phyloP scores from a whole-genome alignment of 345 rosid genomes.

The Citrus cavaleriei region DNA sequence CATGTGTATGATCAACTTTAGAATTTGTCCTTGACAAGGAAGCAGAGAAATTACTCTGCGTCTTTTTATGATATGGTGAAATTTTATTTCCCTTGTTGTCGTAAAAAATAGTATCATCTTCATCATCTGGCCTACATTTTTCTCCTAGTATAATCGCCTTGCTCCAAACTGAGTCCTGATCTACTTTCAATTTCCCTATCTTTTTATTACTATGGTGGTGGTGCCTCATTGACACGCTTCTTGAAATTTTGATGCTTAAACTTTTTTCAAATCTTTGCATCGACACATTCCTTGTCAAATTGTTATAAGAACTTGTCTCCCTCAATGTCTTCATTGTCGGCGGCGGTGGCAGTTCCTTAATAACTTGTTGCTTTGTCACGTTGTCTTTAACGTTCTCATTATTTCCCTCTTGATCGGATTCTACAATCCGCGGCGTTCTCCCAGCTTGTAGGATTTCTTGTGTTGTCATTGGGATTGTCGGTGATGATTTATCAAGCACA shows the following conservation, averaged over 20 bases:
- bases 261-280: slow-evolving; percentile 9
- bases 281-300: slow-evolving; percentile 18
- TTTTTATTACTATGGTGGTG: slow-evolving; percentile 5
- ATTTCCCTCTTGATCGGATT: background rate
- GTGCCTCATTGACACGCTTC: slow-evolving; percentile 29
- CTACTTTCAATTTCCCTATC: slow-evolving; percentile 37
- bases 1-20: slow-evolving; percentile 11
- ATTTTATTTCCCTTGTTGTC: slow-evolving; percentile 43
- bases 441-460: background rate
- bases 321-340: slow-evolving; percentile 33
- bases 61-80: slow-evolving; percentile 39
- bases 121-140: slow-evolving; percentile 51
- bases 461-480: background rate
- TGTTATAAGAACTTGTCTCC: slow-evolving; percentile 26
- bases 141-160: slow-evolving; percentile 72
- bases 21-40: slow-evolving; percentile 42
- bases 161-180: slow-evolving; percentile 49
- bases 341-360: slow-evolving; percentile 37
- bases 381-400: background rate
- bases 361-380: background rate
- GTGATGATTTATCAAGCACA: background rate
- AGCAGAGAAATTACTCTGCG: slow-evolving; percentile 16
- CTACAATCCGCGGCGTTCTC: background rate
- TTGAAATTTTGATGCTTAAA: slow-evolving; percentile 31
- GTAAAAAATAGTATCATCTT: slow-evolving; percentile 26